Base-by-base conservation (phyloP, 352 stramenopile species). In the Phytophthora pinifolia region DNA sequence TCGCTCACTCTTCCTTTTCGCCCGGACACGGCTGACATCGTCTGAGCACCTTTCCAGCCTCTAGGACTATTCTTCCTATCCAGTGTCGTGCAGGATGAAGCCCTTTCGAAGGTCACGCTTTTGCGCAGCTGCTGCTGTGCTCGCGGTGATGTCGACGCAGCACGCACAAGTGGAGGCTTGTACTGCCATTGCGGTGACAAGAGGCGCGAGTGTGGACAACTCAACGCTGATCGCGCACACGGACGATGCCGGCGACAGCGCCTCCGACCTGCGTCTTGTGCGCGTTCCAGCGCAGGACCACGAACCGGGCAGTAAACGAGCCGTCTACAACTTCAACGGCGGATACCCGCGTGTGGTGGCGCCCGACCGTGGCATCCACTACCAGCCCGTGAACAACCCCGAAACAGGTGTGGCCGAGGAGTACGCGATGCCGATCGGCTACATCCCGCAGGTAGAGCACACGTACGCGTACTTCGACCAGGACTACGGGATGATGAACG, bases 401-500 rank as follows among this genome's bases (percentile, higher is more conserved):
- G 46, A 54, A 4, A 18, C 17, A 2, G 35, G 33, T 9, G 50
- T 61, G 7, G 41, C 62, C 7, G 65, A 87, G 34, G 30, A 62
- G 9, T 67, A 83, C 14, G 67, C 53, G 30, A 67, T 53, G 36
- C 83, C 91, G 3, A 56, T 98, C 43, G 88, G 88, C 3, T 89
- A 75, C 49, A 92, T 98, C 38, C 81, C 87, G n/a, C 82, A 98
- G 63, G 84, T 98, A 1, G 37, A 65, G 14, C 81, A 95, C 63
- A 98, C 95, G 20, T 98, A 88, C 67, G 92, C 79, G 9, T 98
- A 98, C 68, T 91, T 96, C 44, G 94, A 98, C 59, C 92, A 97
- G 43, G 85, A 93, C 64, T 95, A 98, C 59, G 92, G 86, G 31
- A 92, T 97, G 67, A 96, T 98, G 70, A 98, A 98, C 70, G 95